Evolutionary conservation across 2,329 filamentous ascomycete genomes (phyloP).

Genomic region (Passalora sequoiae): DNA sequence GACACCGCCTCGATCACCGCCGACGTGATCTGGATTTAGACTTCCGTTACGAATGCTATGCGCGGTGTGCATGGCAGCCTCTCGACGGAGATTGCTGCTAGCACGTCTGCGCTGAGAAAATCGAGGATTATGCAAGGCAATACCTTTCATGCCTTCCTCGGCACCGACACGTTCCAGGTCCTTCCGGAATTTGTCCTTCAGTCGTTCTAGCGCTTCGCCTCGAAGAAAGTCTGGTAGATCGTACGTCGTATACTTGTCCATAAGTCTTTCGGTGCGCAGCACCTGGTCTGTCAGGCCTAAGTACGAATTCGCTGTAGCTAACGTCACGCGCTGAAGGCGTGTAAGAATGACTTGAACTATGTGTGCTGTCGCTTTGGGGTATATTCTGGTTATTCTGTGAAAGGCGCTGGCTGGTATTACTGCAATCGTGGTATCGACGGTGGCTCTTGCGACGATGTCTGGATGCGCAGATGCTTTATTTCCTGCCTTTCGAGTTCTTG

Average conservation of each 20-base stretch:
- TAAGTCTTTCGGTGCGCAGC: constrained; percentile 82
- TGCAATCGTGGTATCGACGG: constrained; percentile 93
- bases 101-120: constrained; percentile 60
- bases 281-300: constrained; percentile 89
- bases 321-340: constrained; percentile 85
- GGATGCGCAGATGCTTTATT: constrained; percentile 77
- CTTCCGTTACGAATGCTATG: constrained; percentile 36
- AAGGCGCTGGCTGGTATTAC: constrained; percentile 98
- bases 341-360: constrained; percentile 98
- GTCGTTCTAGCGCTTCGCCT: constrained; percentile 70
- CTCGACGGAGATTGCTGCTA: constrained; percentile 69
- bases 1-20: constrained; percentile 38
- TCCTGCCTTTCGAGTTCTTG: constrained; percentile 25
- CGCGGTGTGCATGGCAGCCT: constrained; percentile 70
- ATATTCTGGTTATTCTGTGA: constrained; percentile 82
- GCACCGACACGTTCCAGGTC: constrained; percentile 77
- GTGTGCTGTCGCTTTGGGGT: constrained; percentile 92
- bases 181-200: constrained; percentile 80
- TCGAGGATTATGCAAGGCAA: constrained; percentile 82
- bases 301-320: constrained; percentile 91
- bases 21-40: constrained; percentile 18
- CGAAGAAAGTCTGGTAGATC: constrained; percentile 87
- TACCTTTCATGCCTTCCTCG: constrained; percentile 83
- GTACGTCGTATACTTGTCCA: constrained; percentile 87
- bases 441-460: constrained; percentile 93